Base-by-base conservation (phyloP, 139 green algal species). In the Coelastrella sp. region DNA sequence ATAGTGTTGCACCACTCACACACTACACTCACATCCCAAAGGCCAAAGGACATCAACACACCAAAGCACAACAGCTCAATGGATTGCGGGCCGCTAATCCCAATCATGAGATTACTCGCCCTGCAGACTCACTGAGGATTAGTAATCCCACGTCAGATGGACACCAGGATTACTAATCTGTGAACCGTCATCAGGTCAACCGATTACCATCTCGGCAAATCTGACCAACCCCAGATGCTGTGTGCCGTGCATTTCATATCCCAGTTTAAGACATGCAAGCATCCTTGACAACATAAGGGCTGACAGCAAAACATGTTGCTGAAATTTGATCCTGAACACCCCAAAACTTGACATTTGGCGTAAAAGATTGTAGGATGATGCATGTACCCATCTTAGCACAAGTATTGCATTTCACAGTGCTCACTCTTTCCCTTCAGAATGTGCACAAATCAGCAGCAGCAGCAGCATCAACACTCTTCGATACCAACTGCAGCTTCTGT, bases 391-490 rank as follows among this genome's bases (percentile, higher is more conserved):
- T 10, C 47, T 82, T n/a, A 22, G n/a, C 14, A 47, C 3, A n/a
- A 5, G 16, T 20, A 47, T 76, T 82, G 76, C 76, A 82, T 10
- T 59, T 82, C 13, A 59, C 47, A 59, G 76, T 82, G 76, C 76
- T 59, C 76, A 76, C 54, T 59, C 76, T 60, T 59, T 64, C 47
- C 16, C 76, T 61, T 59, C 76, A 82, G 76, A 59, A 59, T 82
- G 76, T 82, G 76, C 76, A 64, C 76, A 4, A 32, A 80, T 80
- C 73, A 32, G 73, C 73, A 64, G 76, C 20, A 59, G 20, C 76
- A 59, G 13, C n/a, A 82, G 76, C 76, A 59, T n/a, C 11, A 71
- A 14, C 64, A 71, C 32, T 47, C 32, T 47, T 47, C 32, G 32
- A 71, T 7, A 20, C 8, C 76, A 60, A 11, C 7, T 64, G 47